Evolutionary conservation across 1,284 basidiomycete species (phyloP), one percentile per base, ranked within the genome.

Genomic region (Fistulinella staudtii): DNA sequence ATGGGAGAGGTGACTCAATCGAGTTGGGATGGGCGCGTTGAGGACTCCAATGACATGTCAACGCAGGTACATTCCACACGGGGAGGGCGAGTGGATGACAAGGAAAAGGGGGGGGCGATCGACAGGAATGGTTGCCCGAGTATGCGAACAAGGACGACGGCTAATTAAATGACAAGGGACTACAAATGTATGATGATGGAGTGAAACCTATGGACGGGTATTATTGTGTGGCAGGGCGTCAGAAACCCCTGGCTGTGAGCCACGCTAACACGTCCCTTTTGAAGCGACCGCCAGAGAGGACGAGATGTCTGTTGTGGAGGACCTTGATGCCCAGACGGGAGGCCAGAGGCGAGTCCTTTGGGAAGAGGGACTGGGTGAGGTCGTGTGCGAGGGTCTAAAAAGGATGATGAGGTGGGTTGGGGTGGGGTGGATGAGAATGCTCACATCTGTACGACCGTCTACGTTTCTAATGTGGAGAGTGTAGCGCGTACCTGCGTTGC

Each of bases 171-270:
- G 36, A 54, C 50, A 50, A 31, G 41, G 27, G 14, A 45, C 47
- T 48, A 57, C 21, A 23, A 36, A 40, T 28, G 34, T 29, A 36
- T 29, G 28, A 43, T 25, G 37, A n/a, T n/a, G n/a, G 13, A n/a
- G 23, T 51, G 54, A 56, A 53, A 50, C 43, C 38, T 8, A 50
- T 48, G 11, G 51, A 36, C 49, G 44, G 48, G 20, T 3, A 28
- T 38, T 31, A 39, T 15, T n/a, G n/a, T n/a, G 36, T 24, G 40
- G 28, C 30, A 29, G 24, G 31, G 38, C n/a, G n/a, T 64, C 36
- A 84, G 61, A 85, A 85, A 22, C 82, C 82, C 54, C 70, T 76
- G 49, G 62, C 56, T 55, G 67, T 67, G 51, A 86, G 71, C 79
- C 80, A 86, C 43, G 72, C 67, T 51, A 73, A 52, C 37, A 85